Percentiles rank a stretch among this genome's conserved stretches.
phyloP scores from a whole-genome alignment of 768 basidiomycete species.

The Tulasnella calospora region DNA sequence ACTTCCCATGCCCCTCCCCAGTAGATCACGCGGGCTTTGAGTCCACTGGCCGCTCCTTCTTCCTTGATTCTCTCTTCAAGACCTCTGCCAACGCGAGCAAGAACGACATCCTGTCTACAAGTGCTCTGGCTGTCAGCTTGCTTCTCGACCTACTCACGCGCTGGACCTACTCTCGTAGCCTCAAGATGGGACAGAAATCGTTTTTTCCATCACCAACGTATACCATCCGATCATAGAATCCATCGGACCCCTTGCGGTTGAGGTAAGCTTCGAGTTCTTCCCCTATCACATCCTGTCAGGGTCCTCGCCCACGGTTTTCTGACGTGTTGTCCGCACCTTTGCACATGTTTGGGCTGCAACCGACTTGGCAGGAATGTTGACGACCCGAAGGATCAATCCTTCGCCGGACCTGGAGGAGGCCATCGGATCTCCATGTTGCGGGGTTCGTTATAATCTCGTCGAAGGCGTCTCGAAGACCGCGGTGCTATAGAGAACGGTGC shows the following conservation, averaged over 20 bases:
- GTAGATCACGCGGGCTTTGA: conserved; percentile 68
- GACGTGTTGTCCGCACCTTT: conserved; percentile 54
- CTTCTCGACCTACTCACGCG: neutral
- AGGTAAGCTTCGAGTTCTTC: conserved; percentile 87
- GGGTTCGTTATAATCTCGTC: conserved; percentile 88
- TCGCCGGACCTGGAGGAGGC: conserved; percentile 69
- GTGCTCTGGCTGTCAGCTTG: neutral
- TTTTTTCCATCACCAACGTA: conserved; percentile 95
- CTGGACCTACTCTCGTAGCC: conserved; percentile 60
- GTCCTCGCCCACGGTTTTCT: neutral
- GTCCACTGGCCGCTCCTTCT: conserved; percentile 59
- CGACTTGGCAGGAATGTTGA: conserved; percentile 78
- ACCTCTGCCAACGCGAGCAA: conserved; percentile 74
- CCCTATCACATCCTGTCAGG: conserved; percentile 45
- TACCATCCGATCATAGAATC: conserved; percentile 63
- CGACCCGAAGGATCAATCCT: conserved; percentile 69
- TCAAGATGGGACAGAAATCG: conserved; percentile 89
- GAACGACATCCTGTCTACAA: conserved; percentile 70
- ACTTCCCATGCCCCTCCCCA: conserved; percentile 98
- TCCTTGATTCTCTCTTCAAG: conserved; percentile 70
- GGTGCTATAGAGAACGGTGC: conserved; percentile 47
- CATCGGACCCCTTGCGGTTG: conserved; percentile 47
- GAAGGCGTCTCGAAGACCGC: conserved; percentile 68
- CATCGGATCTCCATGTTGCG: conserved; percentile 68
- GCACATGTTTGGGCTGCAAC: conserved; percentile 97